Base-by-base conservation (phyloP, 305 asterid species). In the Plantago coronopus region DNA sequence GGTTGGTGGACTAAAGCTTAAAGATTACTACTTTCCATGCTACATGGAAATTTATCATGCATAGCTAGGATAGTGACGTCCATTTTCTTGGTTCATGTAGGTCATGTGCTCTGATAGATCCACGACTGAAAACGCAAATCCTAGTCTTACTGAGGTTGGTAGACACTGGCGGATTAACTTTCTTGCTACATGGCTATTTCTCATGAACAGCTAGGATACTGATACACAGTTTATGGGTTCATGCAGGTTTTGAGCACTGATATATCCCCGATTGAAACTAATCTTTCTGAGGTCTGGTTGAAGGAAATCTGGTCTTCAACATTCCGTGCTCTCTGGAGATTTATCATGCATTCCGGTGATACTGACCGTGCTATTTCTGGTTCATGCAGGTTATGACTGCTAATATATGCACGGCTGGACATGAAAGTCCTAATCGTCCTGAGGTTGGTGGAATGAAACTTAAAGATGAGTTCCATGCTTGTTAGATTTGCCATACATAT, bases 131-230 rank as follows among this genome's bases (percentile, higher is more conserved):
- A 34, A 27, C 31, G 31, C 2, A 27, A 27, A 27, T 23, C 15
- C 55, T 44, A 31, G 18, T 61, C 61, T 56, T 61, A 48, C 62
- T 55, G 72, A 64, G 80, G 80, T 75, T 58, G 37, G 17, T 13
- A 17, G 34, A 22, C 5, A 5, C n/a, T 51, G 22, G 12, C n/a
- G 22, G 57, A 51, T 51, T 21, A 22, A 22, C 7, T 51, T 50
- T 51, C 57, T 14, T 51, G 37, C 17, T 51, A 51, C 29, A 12
- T 22, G 18, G 12, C 6, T 1, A 51, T 47, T 47, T 10, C 2
- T 47, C 42, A 34, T 7, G 13, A 12, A 34, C 10, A 34, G 13
- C 42, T 34, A 2, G 14, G 1, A 13, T 16, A 69, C 23, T 69
- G 29, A 65, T 53, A 20, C 37, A 17, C 13, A 14, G 18, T 66